phyloP scores from a whole-genome alignment of 345 rosid species.

The Brassica carinata region DNA sequence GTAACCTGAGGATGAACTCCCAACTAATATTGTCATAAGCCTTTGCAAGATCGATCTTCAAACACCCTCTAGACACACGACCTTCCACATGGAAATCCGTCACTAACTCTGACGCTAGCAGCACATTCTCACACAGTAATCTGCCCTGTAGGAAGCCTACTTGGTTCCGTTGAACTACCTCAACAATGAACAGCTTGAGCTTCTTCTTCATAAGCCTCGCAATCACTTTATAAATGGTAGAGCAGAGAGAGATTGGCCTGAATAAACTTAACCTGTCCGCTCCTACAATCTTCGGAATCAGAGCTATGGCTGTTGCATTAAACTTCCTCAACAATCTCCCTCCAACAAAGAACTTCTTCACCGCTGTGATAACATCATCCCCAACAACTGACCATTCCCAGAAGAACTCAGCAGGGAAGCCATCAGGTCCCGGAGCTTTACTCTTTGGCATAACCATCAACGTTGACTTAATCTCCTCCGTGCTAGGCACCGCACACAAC shows the following conservation, averaged over 20 bases:
- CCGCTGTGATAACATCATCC: neutral
- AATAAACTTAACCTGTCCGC: neutral
- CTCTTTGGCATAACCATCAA: neutral
- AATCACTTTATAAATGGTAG: neutral
- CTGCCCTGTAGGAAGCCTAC: no score
- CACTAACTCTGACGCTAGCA: no score
- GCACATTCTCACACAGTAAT: no score
- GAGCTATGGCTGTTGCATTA: neutral
- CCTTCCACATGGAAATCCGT: no score
- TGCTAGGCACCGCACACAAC: no score
- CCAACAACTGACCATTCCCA: neutral
- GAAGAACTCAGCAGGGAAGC: neutral
- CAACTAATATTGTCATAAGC: no score
- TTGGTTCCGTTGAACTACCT: neutral
- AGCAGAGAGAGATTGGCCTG: neutral
- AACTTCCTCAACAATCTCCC: neutral
- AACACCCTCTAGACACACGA: no score
- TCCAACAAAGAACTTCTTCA: neutral
- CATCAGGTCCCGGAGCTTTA: neutral
- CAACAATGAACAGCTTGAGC: no score
- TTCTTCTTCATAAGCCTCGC: neutral
- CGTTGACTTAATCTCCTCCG: neutral
- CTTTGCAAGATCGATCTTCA: no score
- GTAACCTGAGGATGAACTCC: no score
- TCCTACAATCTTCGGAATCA: neutral